These are phyloP conservation scores for Trichoderma sp. DNA, from an alignment of 2,329 filamentous ascomycete genomes.

Conservation along the genomic window DNA sequence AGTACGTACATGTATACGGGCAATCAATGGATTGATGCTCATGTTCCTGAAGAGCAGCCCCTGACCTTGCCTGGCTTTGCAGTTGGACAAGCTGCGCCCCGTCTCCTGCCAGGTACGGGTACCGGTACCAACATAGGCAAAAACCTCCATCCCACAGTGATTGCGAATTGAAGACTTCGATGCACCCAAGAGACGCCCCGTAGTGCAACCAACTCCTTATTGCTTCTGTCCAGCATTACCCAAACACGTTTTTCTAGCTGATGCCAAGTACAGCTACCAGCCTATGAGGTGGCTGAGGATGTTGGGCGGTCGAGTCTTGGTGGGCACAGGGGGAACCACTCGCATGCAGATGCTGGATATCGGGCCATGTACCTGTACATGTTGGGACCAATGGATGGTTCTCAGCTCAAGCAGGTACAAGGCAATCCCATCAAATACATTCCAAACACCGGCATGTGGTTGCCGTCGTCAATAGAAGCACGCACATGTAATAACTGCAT, in stretches of 20 bases:
- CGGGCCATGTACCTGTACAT: conserved; percentile 1
- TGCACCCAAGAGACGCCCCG: not conserved
- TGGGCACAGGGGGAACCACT: not conserved
- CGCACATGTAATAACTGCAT: not conserved
- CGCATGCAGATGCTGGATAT: conserved; percentile 7
- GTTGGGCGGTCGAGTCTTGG: not conserved
- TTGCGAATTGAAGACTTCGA: not conserved
- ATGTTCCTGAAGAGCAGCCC: conserved; percentile 1
- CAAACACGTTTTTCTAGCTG: not conserved
- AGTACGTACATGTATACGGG: not conserved
- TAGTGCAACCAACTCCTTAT: conserved; percentile 1
- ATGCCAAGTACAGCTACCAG: not conserved
- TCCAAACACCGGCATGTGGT: not conserved
- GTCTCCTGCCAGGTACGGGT: not conserved
- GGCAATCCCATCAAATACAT: not conserved
- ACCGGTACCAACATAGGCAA: not conserved
- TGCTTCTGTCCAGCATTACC: not conserved
- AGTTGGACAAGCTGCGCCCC: conserved; percentile 14
- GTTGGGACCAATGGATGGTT: not conserved
- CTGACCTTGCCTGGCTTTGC: conserved; percentile 5
- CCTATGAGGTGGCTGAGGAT: not conserved
- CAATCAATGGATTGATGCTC: not conserved
- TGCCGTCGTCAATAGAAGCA: not conserved
- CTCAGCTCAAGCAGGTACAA: not conserved
- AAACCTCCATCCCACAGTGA: not conserved